Evolutionary conservation across 177 flowering plant genomes (phyloP), one percentile per base, ranked within the genome.

Genomic region (Vitis hybrid): DNA sequence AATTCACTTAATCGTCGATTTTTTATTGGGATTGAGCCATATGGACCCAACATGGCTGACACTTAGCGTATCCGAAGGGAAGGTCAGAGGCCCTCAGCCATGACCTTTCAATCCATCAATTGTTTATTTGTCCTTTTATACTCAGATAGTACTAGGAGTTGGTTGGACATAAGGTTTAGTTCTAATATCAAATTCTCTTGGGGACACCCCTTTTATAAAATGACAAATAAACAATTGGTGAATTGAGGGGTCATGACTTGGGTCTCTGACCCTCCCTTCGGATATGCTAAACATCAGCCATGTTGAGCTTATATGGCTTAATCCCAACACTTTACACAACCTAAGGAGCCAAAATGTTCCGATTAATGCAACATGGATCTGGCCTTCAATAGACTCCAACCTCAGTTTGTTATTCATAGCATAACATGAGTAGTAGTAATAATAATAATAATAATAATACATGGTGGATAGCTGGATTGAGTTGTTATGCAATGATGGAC

Each of bases 251-350:
- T 22, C 26, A 22, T 0, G 26, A 0, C 0, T 22, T 22, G 0
- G 0, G 0, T 0, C 3, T 22, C 3, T 22, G 0, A 0, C 26
- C 2, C 2, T 22, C 3, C 26, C 26, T 22, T 22, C 0, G 0
- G 26, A 22, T 22, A 0, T 22, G 26, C 3, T 22, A 22, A 22
- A 3, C 0, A 0, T 0, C 26, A 22, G 0, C 0, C 26, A 22
- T 22, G 0, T 22, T 22, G 0, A 0, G 0, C 0, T 0, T 3
- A 22, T 22, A 22, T 0, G 3, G 0, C 0, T 22, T 0, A 22
- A 22, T 22, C 0, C 0, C 3, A 22, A 2, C 26, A 22, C 26
- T 3, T 22, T 22, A 22, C 26, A 22, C 29, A 26, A 26, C 0
- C 29, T 26, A 0, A 26, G 4, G 0, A 26, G 0, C 0, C 26